Evolutionary conservation across 2,329 filamentous ascomycete genomes (phyloP).

Genomic region (Venturia pyrina): DNA sequence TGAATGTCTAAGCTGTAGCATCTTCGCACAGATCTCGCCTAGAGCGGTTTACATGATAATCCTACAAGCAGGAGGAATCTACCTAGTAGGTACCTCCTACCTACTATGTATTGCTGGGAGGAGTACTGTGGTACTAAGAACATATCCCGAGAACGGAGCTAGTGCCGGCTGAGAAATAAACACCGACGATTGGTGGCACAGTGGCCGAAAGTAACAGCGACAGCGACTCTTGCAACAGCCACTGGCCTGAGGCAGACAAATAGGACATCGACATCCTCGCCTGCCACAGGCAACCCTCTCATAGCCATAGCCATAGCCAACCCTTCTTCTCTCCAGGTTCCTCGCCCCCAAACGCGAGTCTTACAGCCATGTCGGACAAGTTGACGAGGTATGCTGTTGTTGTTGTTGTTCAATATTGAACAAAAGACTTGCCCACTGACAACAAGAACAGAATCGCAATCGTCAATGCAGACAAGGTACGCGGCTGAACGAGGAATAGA

Average conservation of each 20-base stretch:
- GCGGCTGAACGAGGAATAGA: constrained; percentile 19
- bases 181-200: background rate
- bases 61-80: no score
- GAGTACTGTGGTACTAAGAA: no score
- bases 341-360: background rate
- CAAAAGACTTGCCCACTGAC: background rate
- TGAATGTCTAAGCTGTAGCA: no score
- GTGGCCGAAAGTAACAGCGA: no score
- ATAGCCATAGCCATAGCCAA: background rate
- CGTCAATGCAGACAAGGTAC: constrained; percentile 94
- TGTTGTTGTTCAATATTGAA: constrained; percentile 26
- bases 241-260: background rate
- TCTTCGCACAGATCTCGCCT: no score
- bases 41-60: no score
- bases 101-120: no score
- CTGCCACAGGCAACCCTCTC: background rate
- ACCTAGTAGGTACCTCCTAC: no score
- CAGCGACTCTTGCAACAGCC: no score
- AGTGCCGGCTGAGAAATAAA: background rate
- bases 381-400: constrained; percentile 63
- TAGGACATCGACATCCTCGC: background rate
- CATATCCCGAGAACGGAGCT: no score
- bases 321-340: background rate
- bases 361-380: constrained; percentile 73
- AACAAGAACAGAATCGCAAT: constrained; percentile 74